Evolutionary conservation across 768 basidiomycete genomes (phyloP).

Genomic region (Russula griseocarnosa): DNA sequence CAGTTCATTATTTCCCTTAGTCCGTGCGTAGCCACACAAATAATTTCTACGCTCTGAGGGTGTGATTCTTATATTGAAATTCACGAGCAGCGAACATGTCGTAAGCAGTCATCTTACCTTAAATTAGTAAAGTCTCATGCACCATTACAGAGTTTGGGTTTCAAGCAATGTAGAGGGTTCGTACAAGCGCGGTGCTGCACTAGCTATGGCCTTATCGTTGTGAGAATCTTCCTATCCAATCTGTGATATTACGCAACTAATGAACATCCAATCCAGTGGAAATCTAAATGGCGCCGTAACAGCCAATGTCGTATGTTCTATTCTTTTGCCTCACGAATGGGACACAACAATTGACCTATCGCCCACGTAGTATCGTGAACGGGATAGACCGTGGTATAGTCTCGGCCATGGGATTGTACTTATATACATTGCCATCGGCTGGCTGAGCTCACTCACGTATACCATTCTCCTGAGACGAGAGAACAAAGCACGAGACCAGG

Average conservation of each 20-base stretch:
- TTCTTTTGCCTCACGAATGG: background rate
- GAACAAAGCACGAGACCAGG: constrained; percentile 55
- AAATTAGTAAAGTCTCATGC: background rate
- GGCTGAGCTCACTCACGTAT: background rate
- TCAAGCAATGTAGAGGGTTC: constrained; percentile 2
- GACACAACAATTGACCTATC: background rate
- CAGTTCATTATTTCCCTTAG: background rate
- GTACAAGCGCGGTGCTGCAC: background rate
- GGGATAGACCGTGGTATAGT: background rate
- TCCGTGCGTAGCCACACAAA: background rate
- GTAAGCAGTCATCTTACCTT: background rate
- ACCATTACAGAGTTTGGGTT: background rate
- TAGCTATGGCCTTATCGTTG: background rate
- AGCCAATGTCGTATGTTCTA: background rate
- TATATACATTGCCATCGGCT: background rate
- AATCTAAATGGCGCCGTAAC: constrained; percentile 4
- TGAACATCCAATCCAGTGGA: constrained; percentile 35
- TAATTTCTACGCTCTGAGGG: background rate
- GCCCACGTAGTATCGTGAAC: background rate
- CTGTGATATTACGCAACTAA: constrained; percentile 60
- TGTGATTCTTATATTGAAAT: background rate
- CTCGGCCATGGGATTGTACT: background rate
- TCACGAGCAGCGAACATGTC: background rate
- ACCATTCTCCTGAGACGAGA: constrained; percentile 46
- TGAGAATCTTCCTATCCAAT: background rate